phyloP scores from a whole-genome alignment of 371 early-diverging fungal genomes.

The Gilbertella persicaria region DNA sequence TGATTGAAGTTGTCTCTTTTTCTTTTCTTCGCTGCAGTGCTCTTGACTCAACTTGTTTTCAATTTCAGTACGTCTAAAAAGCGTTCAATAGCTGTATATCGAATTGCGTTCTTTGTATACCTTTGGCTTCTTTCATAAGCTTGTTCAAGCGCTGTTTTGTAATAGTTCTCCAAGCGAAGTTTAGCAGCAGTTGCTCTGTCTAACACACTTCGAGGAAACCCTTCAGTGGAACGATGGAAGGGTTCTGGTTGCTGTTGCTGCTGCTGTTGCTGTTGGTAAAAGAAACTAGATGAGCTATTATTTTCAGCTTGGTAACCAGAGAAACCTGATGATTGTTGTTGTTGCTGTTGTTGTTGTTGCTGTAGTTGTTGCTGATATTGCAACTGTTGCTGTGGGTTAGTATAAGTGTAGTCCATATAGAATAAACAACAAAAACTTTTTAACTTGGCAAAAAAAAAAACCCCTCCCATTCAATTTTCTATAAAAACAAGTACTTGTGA shows the following conservation, averaged over 20 bases:
- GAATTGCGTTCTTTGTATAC: slow-evolving; percentile 30
- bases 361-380: slow-evolving; percentile 10
- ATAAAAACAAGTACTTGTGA: no score
- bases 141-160: slow-evolving; percentile 83
- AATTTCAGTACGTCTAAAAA: slow-evolving; percentile 70
- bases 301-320: slow-evolving; percentile 1
- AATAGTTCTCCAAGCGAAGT: slow-evolving; percentile 85
- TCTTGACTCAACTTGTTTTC: slow-evolving; percentile 77
- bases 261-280: slow-evolving; percentile 29
- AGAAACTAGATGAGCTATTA: slow-evolving; percentile 19
- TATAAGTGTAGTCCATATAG: slow-evolving; percentile 15
- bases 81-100: neutral
- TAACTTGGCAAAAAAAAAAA: slow-evolving; percentile 5
- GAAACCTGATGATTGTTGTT: slow-evolving; percentile 12
- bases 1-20: slow-evolving; percentile 75
- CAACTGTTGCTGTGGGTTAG: neutral
- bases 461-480: no score
- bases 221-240: slow-evolving; percentile 63
- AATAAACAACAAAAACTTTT: slow-evolving; percentile 2
- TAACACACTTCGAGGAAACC: slow-evolving; percentile 71
- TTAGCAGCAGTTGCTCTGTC: slow-evolving; percentile 89
- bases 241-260: slow-evolving; percentile 4
- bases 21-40: slow-evolving; percentile 84
- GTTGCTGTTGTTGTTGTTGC: slow-evolving; percentile 13
- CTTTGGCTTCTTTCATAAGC: slow-evolving; percentile 88